Evolutionary conservation across 352 stramenopile genomes (phyloP).

Genomic region (Phytopythium montanum): DNA sequence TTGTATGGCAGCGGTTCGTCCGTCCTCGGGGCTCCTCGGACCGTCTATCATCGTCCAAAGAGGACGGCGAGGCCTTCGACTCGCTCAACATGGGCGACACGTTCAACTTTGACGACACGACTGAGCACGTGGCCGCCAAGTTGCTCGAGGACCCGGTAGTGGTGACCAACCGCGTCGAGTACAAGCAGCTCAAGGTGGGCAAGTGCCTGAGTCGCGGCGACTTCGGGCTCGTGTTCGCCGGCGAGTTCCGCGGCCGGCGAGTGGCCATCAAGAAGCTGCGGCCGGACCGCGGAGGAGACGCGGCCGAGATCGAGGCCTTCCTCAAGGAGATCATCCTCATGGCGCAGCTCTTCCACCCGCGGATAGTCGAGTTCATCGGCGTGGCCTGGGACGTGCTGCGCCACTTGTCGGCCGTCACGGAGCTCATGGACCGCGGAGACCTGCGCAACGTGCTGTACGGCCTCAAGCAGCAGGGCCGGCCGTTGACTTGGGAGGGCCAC

Average conservation of each 20-base stretch:
- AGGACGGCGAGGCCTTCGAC: not conserved
- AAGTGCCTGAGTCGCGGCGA: constrained; percentile 35
- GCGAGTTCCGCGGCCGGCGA: constrained; percentile 24
- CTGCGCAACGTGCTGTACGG: too few species aligned
- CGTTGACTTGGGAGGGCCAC: too few species aligned
- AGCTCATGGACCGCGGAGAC: constrained; percentile 38
- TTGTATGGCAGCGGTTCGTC: not conserved
- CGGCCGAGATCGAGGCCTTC: constrained; percentile 32
- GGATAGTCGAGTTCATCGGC: constrained; percentile 31
- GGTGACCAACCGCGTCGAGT: constrained; percentile 35
- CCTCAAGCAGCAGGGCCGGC: constrained; percentile 3
- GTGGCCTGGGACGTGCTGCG: constrained; percentile 36
- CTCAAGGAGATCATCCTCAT: constrained; percentile 41
- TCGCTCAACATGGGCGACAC: constrained; percentile 13
- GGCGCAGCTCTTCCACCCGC: constrained; percentile 28
- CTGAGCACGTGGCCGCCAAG: constrained; percentile 15
- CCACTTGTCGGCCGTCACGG: constrained; percentile 46
- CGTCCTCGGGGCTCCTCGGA: not conserved
- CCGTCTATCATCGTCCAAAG: too few species aligned
- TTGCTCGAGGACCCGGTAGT: constrained; percentile 44
- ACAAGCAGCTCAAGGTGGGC: constrained; percentile 34
- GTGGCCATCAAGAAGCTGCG: constrained; percentile 48
- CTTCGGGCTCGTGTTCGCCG: constrained; percentile 43
- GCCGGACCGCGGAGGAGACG: constrained; percentile 21
- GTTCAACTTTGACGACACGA: constrained; percentile 18